Evolutionary conservation across 2,329 filamentous ascomycete species (phyloP).

Genomic region (Ophiocordyceps camponoti-rufipedis): DNA sequence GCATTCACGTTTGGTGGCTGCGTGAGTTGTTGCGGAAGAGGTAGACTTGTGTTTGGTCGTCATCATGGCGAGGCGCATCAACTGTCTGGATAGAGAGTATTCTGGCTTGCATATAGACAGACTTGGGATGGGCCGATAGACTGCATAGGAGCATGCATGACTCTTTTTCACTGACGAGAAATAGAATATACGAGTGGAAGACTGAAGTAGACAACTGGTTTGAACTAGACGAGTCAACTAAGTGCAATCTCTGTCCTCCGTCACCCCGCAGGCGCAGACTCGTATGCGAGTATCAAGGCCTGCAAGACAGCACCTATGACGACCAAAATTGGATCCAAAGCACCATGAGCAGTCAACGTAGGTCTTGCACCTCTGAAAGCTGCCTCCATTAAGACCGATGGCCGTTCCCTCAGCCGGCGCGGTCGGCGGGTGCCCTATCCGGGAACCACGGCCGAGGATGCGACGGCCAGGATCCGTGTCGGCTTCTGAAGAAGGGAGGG

Average conservation of each 20-base stretch:
- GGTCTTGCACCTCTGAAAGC: background rate
- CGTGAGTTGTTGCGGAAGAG: conserved; percentile 31
- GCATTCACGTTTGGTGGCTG: conserved; percentile 93
- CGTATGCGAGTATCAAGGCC: background rate
- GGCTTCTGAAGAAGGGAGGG: too few species aligned
- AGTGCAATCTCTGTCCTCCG: background rate
- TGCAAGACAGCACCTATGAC: background rate
- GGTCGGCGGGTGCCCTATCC: too few species aligned
- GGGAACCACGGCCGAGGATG: too few species aligned
- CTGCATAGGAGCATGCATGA: too few species aligned
- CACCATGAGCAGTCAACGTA: background rate
- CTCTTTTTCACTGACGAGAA: too few species aligned
- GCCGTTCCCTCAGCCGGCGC: background rate
- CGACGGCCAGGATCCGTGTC: too few species aligned
- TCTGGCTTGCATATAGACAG: conserved; percentile 1
- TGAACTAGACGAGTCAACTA: background rate
- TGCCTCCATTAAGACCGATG: background rate
- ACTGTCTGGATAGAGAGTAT: background rate
- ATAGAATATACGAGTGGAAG: too few species aligned
- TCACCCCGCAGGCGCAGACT: background rate
- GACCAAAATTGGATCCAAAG: background rate
- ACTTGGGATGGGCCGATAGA: background rate
- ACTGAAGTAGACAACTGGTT: too few species aligned
- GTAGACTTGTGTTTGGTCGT: conserved; percentile 2
- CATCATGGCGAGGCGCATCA: background rate